These are phyloP conservation scores for Fistulina hepatica DNA, from an alignment of 1,284 basidiomycete species.

Conservation along the genomic window DNA sequence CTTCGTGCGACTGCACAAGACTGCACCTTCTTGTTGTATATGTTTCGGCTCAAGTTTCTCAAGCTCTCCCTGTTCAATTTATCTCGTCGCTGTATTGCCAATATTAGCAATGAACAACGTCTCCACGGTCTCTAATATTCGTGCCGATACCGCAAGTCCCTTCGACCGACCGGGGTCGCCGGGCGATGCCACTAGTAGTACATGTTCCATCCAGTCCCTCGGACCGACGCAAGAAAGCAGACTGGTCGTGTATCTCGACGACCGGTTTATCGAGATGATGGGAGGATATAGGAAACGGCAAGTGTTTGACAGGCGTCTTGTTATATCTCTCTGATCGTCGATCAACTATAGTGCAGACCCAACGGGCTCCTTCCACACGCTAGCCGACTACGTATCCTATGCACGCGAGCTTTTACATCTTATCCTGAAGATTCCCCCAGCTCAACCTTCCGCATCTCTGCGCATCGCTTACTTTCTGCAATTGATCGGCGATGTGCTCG, in stretches of 20 bases:
- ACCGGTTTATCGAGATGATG: slow-evolving; percentile 48
- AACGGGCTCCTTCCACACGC: slow-evolving; percentile 38
- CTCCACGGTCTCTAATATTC: too few species aligned
- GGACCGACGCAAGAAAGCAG: slow-evolving; percentile 48
- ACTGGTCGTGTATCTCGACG: slow-evolving; percentile 52
- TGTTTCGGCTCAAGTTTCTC: too few species aligned
- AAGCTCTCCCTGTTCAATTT: too few species aligned
- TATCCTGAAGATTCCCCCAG: slow-evolving; percentile 59
- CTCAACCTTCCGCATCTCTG: slow-evolving; percentile 53
- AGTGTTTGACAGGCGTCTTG: slow-evolving; percentile 13
- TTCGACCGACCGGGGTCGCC: too few species aligned
- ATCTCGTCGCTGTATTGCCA: too few species aligned
- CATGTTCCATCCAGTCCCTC: slow-evolving; percentile 22
- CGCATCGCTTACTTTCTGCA: slow-evolving; percentile 55
- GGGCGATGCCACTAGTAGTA: too few species aligned
- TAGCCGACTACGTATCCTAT: slow-evolving; percentile 45
- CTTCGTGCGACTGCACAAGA: too few species aligned
- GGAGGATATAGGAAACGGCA: slow-evolving; percentile 65
- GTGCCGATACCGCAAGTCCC: too few species aligned
- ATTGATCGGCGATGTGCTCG: slow-evolving; percentile 55
- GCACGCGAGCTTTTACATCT: slow-evolving; percentile 44
- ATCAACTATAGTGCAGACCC: slow-evolving; percentile 35
- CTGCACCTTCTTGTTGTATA: too few species aligned
- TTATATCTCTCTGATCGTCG: slow-evolving; percentile 5
- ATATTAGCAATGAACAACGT: too few species aligned